Conservation (phyloP, 2,329 filamentous ascomycete species). For the Fusarium acutatum region DNA sequence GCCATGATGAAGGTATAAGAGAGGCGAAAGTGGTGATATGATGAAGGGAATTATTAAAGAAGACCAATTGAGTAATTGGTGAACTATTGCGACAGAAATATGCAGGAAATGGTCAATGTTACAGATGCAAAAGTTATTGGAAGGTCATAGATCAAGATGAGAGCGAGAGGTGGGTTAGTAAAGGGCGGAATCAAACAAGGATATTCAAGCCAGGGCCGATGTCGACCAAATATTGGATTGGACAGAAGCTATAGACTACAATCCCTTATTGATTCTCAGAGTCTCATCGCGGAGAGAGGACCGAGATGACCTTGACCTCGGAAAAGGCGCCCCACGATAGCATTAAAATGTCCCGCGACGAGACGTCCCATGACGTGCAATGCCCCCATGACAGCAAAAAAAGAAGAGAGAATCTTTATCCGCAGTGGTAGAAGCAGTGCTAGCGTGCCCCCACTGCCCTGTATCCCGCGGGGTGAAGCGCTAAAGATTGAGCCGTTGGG, state of each 20-base stretch:
- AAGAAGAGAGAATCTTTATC: neutral
- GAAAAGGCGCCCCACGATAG: constrained; percentile 22
- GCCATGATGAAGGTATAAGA: constrained; percentile 34
- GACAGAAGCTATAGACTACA: neutral
- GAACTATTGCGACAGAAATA: neutral
- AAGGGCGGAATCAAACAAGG: constrained; percentile 6
- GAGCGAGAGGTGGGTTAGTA: constrained; percentile 22
- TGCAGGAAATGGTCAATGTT: neutral
- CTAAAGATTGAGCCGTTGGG: constrained; percentile 6
- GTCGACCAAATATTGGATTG: constrained; percentile 16
- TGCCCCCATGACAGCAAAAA: constrained; percentile 29
- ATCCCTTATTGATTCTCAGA: neutral
- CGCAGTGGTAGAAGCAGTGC: neutral
- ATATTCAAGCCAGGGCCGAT: constrained; percentile 8
- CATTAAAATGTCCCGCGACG: constrained; percentile 8
- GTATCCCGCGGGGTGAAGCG: constrained; percentile 26
- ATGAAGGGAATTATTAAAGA: neutral
- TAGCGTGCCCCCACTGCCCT: constrained; percentile 23
- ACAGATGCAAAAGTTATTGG: constrained; percentile 9
- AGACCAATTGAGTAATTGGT: constrained; percentile 3
- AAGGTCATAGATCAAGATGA: constrained; percentile 1
- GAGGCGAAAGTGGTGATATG: neutral
- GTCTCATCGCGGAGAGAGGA: constrained; percentile 26
- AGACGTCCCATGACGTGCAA: constrained; percentile 25
- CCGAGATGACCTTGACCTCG: constrained; percentile 23